Evolutionary conservation across 192 early-diverging fungal genomes (phyloP).

Genomic region (Umbelopsis sp.): DNA sequence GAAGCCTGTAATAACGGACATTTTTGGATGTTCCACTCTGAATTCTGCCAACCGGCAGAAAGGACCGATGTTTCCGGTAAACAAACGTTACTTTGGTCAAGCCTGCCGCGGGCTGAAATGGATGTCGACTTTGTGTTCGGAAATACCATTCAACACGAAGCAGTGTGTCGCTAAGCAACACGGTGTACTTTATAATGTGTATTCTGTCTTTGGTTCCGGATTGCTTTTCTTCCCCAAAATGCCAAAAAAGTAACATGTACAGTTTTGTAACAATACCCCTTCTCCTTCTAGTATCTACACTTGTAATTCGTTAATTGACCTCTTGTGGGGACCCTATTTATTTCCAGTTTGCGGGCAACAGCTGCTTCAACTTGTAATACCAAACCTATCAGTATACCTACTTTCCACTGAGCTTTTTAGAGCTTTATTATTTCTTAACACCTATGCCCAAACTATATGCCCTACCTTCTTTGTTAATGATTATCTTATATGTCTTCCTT

Average conservation of each 20-base stretch:
- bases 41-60: constrained; percentile 31
- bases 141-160: constrained; percentile 24
- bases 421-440: no score
- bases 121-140: constrained; percentile 34
- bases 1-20: constrained; percentile 65
- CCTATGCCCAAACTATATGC: background rate
- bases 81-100: constrained; percentile 31
- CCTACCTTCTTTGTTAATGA: background rate
- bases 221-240: background rate
- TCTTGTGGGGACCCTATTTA: no score
- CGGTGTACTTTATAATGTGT: background rate
- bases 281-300: no score
- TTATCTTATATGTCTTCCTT: background rate
- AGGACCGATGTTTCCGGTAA: constrained; percentile 32
- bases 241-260: background rate
- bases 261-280: no score
- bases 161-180: constrained; percentile 27
- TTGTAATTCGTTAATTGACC: no score
- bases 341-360: no score
- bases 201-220: no score
- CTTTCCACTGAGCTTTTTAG: no score
- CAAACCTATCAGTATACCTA: no score
- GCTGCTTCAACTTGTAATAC: no score
- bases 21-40: constrained; percentile 68
- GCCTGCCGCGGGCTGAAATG: constrained; percentile 35